Evolutionary conservation across 139 green algal species (phyloP), one percentile per base, ranked within the genome.

Genomic region (Chlorella vulgaris): DNA sequence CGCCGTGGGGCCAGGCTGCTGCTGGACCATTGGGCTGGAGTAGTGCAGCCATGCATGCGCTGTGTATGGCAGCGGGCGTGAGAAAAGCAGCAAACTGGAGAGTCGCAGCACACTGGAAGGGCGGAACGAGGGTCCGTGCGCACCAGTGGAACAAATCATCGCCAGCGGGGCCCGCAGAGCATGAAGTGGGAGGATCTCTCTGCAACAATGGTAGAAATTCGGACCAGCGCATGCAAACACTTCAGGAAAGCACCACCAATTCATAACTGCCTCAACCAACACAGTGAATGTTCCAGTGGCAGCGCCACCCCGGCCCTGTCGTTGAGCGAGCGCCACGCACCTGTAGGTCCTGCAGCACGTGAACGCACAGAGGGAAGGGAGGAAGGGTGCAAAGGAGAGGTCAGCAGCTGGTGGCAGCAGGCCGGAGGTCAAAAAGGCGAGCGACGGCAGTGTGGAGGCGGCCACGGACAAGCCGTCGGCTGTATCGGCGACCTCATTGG

Each of bases 61-160:
- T 43, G 70, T 7, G 38, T 24, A 50, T 36, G n/a, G n/a, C n/a
- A n/a, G n/a, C n/a, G n/a, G n/a, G n/a, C n/a, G n/a, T n/a, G n/a
- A n/a, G n/a, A n/a, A n/a, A n/a, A n/a, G n/a, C n/a, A n/a, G n/a
- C n/a, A n/a, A n/a, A n/a, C n/a, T n/a, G n/a, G n/a, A n/a, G n/a
- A n/a, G n/a, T n/a, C n/a, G n/a, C n/a, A n/a, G n/a, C n/a, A n/a
- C n/a, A n/a, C n/a, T n/a, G n/a, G n/a, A n/a, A n/a, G n/a, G n/a
- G n/a, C n/a, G n/a, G n/a, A n/a, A n/a, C n/a, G n/a, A n/a, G n/a
- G n/a, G n/a, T n/a, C n/a, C n/a, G n/a, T n/a, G n/a, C n/a, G n/a
- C 10, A 63, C 95, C 95, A 98, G 82, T 98, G 94, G 73, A 98
- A 98, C 19, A 98, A 83, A 74, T 98, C 95, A 81, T 98, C 95